These are phyloP conservation scores for Geum urbanum DNA, from an alignment of 306 rosid species.

Conservation along the genomic window DNA sequence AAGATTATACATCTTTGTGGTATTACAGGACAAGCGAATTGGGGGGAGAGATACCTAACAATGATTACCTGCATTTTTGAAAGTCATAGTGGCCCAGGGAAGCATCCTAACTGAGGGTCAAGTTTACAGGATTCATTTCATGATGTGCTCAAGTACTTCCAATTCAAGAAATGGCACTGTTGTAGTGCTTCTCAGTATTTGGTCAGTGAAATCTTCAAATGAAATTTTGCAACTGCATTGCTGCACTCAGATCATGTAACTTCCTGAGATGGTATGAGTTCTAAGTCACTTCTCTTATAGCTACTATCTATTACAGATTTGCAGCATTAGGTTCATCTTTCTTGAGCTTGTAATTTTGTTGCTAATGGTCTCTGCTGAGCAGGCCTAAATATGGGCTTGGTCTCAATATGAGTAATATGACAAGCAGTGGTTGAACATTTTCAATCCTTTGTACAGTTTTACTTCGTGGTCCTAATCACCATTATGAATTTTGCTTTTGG, in stretches of 20 bases:
- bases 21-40: slow-evolving; percentile 5
- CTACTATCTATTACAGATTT: not conserved
- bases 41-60: not conserved
- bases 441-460: not conserved
- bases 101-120: not conserved
- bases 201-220: not conserved
- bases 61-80: not conserved
- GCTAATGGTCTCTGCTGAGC: not conserved
- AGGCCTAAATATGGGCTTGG: not conserved
- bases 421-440: not conserved
- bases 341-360: not conserved
- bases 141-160: slow-evolving; percentile 1
- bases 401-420: not conserved
- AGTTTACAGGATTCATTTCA: not conserved
- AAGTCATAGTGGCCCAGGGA: not conserved
- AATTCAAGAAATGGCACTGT: not conserved
- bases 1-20: not conserved
- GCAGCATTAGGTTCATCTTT: not conserved
- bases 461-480: too few species aligned
- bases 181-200: not conserved
- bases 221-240: not conserved
- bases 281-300: not conserved
- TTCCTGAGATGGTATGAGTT: not conserved
- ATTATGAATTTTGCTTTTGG: too few species aligned
- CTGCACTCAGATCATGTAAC: not conserved